Base-by-base conservation (phyloP, 2,329 filamentous ascomycete genomes). In the Colletotrichum karsti region DNA sequence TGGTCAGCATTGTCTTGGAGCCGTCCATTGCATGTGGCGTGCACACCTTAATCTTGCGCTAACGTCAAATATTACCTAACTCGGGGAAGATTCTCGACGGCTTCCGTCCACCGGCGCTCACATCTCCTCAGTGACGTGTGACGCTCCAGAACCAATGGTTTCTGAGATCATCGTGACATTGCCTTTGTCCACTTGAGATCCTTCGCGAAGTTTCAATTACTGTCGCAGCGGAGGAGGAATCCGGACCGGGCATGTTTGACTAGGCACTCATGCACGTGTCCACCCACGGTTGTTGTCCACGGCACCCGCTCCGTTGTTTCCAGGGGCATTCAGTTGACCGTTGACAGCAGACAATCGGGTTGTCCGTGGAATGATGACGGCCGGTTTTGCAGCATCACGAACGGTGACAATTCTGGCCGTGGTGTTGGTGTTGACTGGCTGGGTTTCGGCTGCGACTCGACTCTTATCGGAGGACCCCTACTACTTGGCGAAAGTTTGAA, bases 141-240 rank as follows among this genome's bases (percentile, higher is more conserved):
- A 15, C 30, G 15, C 15, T 15, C 22, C 37, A 22, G 35, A 54
- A 18, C 33, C 44, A 39, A 20, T 22, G 15, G 30, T 10, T 22
- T 15, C 22, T 41, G 33, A 50, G 44, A 60, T 60, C 44, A 60
- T 60, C 57, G 44, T 60, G 44, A 60, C 44, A 60, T 26, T 50
- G 39, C 41, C 18, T 15, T n/a, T 6, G 30, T 28, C 28, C 24
- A 37, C 6, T 41, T 13, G 2, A 15, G 9, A 10, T 44, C 35
- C 4, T 30, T 33, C 22, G 10, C 12, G 41, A 12, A 35, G 55
- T 26, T 33, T 24, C 41, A 35, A 48, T 15, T 22, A 12, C 5
- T 37, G 55, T 22, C 15, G 22, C 7, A 1, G 18, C n/a, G 26
- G n/a, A 1, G 26, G 5, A 42, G 7, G 22, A 7, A 33, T 10